Evolutionary conservation across 805 yeast species (phyloP).

Genomic region (Pichia cephalocereana): DNA sequence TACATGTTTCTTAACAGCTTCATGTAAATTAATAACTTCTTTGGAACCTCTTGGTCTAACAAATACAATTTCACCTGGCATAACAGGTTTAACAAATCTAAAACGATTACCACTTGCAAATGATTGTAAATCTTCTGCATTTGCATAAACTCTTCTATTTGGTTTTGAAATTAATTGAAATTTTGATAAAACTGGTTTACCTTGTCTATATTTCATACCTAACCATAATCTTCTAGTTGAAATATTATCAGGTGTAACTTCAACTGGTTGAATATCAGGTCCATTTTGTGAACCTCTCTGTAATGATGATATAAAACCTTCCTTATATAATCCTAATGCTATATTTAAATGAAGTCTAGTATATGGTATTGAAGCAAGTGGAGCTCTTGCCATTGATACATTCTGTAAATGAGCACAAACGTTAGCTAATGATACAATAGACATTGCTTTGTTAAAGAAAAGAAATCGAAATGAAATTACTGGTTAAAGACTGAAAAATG

Average conservation of each 20-base stretch:
- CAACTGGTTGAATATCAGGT: constrained; percentile 70
- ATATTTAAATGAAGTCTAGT: constrained; percentile 75
- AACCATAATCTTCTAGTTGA: constrained; percentile 85
- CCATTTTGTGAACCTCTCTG: constrained; percentile 80
- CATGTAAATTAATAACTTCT: constrained; percentile 64
- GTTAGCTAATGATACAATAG: constrained; percentile 75
- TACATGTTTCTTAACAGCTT: constrained; percentile 67
- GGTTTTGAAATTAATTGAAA: constrained; percentile 78
- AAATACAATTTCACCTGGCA: constrained; percentile 84
- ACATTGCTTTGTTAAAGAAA: constrained; percentile 53
- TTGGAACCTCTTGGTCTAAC: constrained; percentile 38
- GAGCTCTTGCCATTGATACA: constrained; percentile 63
- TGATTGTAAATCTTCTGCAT: constrained; percentile 53
- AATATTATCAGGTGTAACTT: constrained; percentile 79
- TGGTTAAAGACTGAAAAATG: no score
- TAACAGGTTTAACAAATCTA: constrained; percentile 68
- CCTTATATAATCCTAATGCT: constrained; percentile 76
- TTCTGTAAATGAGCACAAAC: constrained; percentile 86
- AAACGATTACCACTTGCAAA: constrained; percentile 71
- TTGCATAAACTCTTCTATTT: constrained; percentile 60
- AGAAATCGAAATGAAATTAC: no score
- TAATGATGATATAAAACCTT: constrained; percentile 79
- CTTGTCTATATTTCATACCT: constrained; percentile 79
- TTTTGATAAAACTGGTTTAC: constrained; percentile 64
- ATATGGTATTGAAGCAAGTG: constrained; percentile 75